Conservation (phyloP, 306 rosid species). For the Prunus mongolica region DNA sequence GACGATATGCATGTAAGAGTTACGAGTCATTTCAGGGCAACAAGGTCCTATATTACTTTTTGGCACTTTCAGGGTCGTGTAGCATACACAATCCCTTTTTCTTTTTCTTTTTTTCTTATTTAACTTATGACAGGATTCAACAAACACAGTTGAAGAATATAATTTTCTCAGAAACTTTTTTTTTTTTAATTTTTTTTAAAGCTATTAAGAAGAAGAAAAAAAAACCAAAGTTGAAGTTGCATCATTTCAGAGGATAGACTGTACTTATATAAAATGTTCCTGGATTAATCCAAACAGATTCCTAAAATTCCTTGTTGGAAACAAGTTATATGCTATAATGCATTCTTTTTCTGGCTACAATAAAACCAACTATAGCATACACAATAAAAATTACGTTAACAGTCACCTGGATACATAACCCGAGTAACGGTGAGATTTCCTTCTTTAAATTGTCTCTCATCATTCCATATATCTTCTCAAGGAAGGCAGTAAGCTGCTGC, state of each 20-base stretch:
- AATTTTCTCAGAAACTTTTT: background rate
- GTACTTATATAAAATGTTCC: background rate
- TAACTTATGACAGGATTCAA: background rate
- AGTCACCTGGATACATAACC: slow-evolving; percentile 90
- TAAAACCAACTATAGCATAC: background rate
- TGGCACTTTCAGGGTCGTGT: background rate
- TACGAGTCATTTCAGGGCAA: background rate
- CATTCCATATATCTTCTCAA: slow-evolving; percentile 98
- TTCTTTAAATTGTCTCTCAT: slow-evolving; percentile 94
- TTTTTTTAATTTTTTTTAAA: too few species aligned
- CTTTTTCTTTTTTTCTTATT: background rate
- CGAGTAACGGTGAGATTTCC: slow-evolving; percentile 98
- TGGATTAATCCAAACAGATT: background rate
- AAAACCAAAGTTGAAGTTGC: background rate
- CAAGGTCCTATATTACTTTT: background rate
- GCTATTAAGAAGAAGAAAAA: too few species aligned
- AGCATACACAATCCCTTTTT: background rate
- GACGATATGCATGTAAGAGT: background rate
- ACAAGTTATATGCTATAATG: background rate
- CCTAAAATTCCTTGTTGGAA: background rate
- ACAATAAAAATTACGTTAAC: background rate
- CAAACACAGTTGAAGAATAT: background rate
- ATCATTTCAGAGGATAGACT: background rate
- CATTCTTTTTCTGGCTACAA: background rate
- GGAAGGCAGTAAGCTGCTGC: slow-evolving; percentile 99